Base-by-base conservation (phyloP, 805 yeast species). In the Starmerella stellata region DNA sequence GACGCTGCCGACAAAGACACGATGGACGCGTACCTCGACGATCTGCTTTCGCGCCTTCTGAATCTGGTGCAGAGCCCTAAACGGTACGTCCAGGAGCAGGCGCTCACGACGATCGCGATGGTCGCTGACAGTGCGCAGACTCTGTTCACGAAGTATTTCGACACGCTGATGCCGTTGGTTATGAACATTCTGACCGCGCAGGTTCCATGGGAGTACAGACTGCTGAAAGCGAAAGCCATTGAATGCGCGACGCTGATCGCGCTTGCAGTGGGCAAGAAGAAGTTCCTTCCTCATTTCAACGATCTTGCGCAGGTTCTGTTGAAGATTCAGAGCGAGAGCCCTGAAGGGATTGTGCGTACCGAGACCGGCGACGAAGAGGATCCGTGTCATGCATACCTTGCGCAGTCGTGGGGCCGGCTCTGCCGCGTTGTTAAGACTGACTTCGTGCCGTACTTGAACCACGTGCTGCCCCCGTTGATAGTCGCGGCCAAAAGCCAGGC, bases 171-270 rank as follows among this genome's bases (percentile, higher is more conserved):
- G 92, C 94, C 95, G 15, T 62, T 82, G 47, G 64, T 87, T 44
- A 62, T 83, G 41, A 73, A 77, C 44, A 93, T 87, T 17, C 62
- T 90, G 60, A 72, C 68, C 49, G 64, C 87, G 4, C 92, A 81
- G 47, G 68, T 77, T 59, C 87, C 81, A 29, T 70, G 70, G 34
- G 92, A 79, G 50, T 75, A 77, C 56, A 70, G 90, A 46, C 60
- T 77, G 39, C 65, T 90, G 47, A 80, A 78, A 55, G 96, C 93
- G 18, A 87, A 85, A 59, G 80, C 95, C 51, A 80, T 90, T 47
- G 98, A 90, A 61, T 90, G 98, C 60, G 75, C 95, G 5, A 80
- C 96, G 1, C 66, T 90, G 51, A 83, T 90, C 54, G 95, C 95
- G 0, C 64, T 75, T 34, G 96, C 98, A 14, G 96, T 90, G 21